Evolutionary conservation across 1,284 basidiomycete species (phyloP).

Genomic region (Ceratobasidium sp.): DNA sequence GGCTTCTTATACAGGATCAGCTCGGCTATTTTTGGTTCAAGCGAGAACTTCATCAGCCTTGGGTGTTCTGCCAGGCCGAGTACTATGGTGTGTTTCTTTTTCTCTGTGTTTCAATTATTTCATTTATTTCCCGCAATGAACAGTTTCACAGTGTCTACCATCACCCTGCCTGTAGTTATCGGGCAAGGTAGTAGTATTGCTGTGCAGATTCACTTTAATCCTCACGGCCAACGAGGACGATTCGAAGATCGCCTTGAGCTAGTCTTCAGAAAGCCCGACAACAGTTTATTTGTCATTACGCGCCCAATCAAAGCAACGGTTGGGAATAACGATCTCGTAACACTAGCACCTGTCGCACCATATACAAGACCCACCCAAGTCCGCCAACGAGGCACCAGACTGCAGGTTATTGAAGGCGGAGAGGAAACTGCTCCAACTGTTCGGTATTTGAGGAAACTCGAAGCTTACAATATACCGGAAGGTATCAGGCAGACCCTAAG

Average conservation of each 20-base stretch:
- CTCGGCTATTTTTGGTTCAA: not conserved
- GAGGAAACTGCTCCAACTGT: constrained; percentile 56
- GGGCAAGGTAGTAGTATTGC: not conserved
- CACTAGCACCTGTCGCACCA: constrained; percentile 58
- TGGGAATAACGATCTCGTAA: constrained; percentile 57
- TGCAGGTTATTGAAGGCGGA: constrained; percentile 51
- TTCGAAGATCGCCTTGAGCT: constrained; percentile 56
- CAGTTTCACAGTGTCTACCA: constrained; percentile 5
- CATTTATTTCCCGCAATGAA: not conserved
- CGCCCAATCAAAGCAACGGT: constrained; percentile 53
- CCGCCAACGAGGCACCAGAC: not conserved
- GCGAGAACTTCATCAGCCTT: not conserved
- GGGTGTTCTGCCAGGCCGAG: not conserved
- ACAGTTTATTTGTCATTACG: constrained; percentile 53
- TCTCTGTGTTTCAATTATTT: not conserved
- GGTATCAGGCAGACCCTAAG: constrained; percentile 45
- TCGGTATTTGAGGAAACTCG: constrained; percentile 47
- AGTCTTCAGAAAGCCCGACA: constrained; percentile 48
- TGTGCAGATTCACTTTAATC: constrained; percentile 27
- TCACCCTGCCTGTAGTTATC: not conserved
- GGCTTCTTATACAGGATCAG: not conserved
- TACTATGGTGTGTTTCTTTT: not conserved
- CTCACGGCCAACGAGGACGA: constrained; percentile 53
- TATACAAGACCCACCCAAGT: constrained; percentile 58
- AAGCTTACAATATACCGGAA: constrained; percentile 49